Conservation (phyloP, 1,139 yeast species). For the Ogataea hybrid region DNA sequence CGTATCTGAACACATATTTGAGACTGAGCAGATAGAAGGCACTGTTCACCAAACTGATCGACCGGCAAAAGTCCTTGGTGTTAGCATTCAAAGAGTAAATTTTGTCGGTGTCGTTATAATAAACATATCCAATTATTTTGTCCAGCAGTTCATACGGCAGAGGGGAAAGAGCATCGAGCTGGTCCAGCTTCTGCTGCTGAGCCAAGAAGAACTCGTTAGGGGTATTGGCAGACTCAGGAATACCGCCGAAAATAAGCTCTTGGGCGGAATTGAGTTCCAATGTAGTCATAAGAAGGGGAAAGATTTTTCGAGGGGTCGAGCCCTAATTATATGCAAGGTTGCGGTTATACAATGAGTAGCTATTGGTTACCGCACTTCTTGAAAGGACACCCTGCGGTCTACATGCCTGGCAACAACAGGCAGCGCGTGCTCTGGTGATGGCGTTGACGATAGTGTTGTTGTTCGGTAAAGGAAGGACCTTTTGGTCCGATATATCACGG, state of each 20-base stretch:
- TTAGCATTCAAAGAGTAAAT: constrained; percentile 28
- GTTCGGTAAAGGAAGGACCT: too few relatives aligned
- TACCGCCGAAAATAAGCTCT: constrained; percentile 5
- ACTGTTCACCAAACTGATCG: constrained; percentile 28
- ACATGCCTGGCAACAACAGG: not conserved
- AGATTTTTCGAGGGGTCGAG: constrained; percentile 1
- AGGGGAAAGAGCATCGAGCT: constrained; percentile 13
- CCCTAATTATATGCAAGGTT: constrained; percentile 1
- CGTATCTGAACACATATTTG: constrained; percentile 56
- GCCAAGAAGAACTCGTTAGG: constrained; percentile 18
- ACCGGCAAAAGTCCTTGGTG: constrained; percentile 24
- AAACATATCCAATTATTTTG: constrained; percentile 30
- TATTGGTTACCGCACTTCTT: not conserved
- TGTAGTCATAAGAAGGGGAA: constrained; percentile 12
- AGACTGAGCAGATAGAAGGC: constrained; percentile 26
- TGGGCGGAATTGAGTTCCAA: constrained; percentile 9
- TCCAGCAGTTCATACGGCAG: constrained; percentile 31
- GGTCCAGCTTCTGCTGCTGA: constrained; percentile 16
- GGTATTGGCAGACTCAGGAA: constrained; percentile 8
- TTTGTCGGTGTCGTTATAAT: constrained; percentile 26
- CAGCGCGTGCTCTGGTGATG: too few relatives aligned
- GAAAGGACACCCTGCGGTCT: not conserved
- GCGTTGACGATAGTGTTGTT: too few relatives aligned
- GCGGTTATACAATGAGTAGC: not conserved
- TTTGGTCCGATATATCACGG: constrained; percentile 9